These are phyloP conservation scores for Passalora sequoiae DNA, from an alignment of 2,329 filamentous ascomycete genomes.

Conservation along the genomic window DNA sequence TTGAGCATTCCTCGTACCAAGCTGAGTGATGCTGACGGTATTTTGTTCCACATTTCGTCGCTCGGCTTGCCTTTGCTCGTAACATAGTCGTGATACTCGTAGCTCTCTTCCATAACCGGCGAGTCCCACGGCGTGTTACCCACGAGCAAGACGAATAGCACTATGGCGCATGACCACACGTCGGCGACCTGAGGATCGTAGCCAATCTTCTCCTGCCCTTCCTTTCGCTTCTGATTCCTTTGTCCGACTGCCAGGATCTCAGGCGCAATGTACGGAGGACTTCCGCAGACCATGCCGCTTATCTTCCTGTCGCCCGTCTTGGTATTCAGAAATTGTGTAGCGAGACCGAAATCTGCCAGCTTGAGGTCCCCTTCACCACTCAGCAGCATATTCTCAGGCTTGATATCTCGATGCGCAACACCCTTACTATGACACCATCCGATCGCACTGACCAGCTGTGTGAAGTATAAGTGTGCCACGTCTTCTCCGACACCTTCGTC, in stretches of 20 bases:
- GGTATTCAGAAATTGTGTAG: conserved; percentile 81
- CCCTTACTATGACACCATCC: conserved; percentile 95
- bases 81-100: conserved; percentile 86
- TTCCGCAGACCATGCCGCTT: conserved; percentile 87
- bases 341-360: conserved; percentile 93
- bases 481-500: conserved; percentile 92
- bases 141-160: conserved; percentile 91
- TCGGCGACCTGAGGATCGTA: conserved; percentile 79
- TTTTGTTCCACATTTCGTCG: conserved; percentile 77
- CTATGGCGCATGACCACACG: conserved; percentile 96
- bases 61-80: conserved; percentile 68
- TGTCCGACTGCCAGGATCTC: conserved; percentile 64
- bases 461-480: conserved; percentile 94
- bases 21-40: conserved; percentile 70
- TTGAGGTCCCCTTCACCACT: conserved; percentile 82
- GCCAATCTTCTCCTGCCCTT: conserved; percentile 48
- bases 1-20: conserved; percentile 91
- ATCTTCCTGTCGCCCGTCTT: conserved; percentile 69
- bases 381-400: conserved; percentile 89
- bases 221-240: conserved; percentile 42
- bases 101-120: conserved; percentile 69
- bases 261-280: conserved; percentile 93
- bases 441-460: conserved; percentile 82
- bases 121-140: conserved; percentile 98
- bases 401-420: conserved; percentile 72